Evolutionary conservation across 352 stramenopile genomes (phyloP).

Genomic region (Phytophthora meadii): DNA sequence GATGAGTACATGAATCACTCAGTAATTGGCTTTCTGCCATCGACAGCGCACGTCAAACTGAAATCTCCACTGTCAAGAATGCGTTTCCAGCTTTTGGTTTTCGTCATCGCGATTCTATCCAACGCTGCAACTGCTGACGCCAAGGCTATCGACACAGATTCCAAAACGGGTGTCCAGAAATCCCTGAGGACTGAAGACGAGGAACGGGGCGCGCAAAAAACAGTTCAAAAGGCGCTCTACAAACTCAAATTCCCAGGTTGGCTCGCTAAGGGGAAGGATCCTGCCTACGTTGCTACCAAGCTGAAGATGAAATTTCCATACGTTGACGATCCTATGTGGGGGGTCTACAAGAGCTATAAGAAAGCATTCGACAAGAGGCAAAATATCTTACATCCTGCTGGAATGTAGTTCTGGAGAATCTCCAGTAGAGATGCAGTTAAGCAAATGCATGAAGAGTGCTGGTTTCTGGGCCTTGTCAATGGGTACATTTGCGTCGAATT

Average conservation of each 20-base stretch:
- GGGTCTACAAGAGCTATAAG: not conserved
- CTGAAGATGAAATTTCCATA: not conserved
- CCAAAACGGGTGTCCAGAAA: not conserved
- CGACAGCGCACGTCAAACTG: not conserved
- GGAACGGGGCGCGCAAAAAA: not conserved
- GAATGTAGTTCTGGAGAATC: no score
- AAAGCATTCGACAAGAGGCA: not conserved
- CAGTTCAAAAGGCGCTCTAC: not conserved
- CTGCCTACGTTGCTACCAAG: not conserved
- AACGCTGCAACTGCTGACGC: no score
- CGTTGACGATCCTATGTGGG: not conserved
- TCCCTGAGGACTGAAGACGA: not conserved
- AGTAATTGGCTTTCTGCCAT: not conserved
- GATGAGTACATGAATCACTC: not conserved
- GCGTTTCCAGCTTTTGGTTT: not conserved
- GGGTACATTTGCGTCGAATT: no score
- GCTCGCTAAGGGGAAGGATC: not conserved
- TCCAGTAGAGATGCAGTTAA: no score
- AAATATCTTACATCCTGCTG: no score
- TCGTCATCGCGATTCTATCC: not conserved
- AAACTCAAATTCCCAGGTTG: not conserved
- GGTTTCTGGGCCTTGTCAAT: no score
- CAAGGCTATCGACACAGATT: no score
- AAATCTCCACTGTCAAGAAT: not conserved
- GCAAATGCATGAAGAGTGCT: no score